These are phyloP conservation scores for Phytophthora vignae DNA, from an alignment of 352 stramenopile species.

Conservation along the genomic window DNA sequence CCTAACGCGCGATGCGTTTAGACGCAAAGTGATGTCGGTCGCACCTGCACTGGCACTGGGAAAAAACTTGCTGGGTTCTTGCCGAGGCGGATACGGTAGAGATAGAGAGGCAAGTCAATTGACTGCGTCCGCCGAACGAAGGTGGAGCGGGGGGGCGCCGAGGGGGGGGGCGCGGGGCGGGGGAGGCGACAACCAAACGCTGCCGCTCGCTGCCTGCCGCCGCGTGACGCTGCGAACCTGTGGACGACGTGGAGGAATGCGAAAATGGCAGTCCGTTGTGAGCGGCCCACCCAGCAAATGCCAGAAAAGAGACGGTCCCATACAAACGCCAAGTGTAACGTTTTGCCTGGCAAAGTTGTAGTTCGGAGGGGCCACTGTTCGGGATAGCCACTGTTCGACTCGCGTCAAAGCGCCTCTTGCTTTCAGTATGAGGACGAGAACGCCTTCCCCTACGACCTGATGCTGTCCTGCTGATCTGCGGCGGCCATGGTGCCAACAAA, in stretches of 20 bases:
- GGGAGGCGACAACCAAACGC: conserved; percentile 47
- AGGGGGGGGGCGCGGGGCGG: neutral
- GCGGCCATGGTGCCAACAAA: neutral
- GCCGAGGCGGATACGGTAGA: neutral
- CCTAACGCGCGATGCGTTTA: neutral
- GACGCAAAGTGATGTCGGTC: neutral
- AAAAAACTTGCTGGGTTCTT: neutral
- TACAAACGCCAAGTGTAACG: neutral
- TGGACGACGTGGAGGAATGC: conserved; percentile 29
- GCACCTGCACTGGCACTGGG: neutral
- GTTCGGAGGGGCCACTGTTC: neutral
- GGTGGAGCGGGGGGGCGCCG: neutral
- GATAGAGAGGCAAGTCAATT: neutral
- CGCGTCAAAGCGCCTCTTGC: neutral
- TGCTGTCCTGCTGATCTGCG: neutral
- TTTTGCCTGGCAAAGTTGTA: neutral
- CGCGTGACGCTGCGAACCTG: conserved; percentile 30
- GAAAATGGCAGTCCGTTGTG: neutral
- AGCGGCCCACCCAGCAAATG: neutral
- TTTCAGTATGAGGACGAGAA: neutral
- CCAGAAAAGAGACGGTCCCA: neutral
- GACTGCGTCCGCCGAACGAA: too few species aligned
- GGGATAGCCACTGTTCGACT: neutral
- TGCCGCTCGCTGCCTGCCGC: conserved; percentile 26
- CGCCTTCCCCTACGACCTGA: neutral